A percentile compares a stretch with the other conserved stretches of the same genome.
Conservation (phyloP, 306 rosid genomes). For the Carpinus viminea region DNA sequence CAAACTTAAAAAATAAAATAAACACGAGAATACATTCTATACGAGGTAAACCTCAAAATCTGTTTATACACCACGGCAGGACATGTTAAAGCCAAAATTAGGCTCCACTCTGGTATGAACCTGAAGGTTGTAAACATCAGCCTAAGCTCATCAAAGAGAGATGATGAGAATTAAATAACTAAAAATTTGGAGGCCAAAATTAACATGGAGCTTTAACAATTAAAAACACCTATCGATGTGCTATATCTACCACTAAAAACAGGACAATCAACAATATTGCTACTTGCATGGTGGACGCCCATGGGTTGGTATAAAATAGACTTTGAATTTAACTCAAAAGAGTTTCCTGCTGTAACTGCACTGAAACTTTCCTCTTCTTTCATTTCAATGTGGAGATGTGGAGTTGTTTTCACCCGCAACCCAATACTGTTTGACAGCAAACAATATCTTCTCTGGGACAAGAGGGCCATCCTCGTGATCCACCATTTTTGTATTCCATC, state of each 20-base stretch:
- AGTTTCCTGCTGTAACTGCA: not conserved
- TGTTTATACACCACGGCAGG: not conserved
- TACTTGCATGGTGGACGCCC: slow-evolving; percentile 12
- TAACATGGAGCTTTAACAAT: slow-evolving; percentile 24
- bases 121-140: slow-evolving; percentile 13
- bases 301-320: not conserved
- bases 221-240: slow-evolving; percentile 17
- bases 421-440: slow-evolving; percentile 83
- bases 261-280: slow-evolving; percentile 15
- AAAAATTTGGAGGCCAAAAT: slow-evolving; percentile 14
- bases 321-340: slow-evolving; percentile 17
- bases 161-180: slow-evolving; percentile 2
- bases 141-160: slow-evolving; percentile 10
- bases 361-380: not conserved
- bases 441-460: slow-evolving; percentile 60
- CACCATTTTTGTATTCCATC: slow-evolving; percentile 69
- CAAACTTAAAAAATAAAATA: not conserved
- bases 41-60: not conserved
- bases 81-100: not conserved
- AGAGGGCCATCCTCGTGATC: slow-evolving; percentile 89
- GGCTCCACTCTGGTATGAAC: slow-evolving; percentile 8
- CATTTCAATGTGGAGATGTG: slow-evolving; percentile 37
- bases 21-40: not conserved
- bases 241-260: slow-evolving; percentile 10
- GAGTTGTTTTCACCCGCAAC: slow-evolving; percentile 56